Conservation (phyloP, 1,284 basidiomycete species). For the Ustilago cynodontis region DNA sequence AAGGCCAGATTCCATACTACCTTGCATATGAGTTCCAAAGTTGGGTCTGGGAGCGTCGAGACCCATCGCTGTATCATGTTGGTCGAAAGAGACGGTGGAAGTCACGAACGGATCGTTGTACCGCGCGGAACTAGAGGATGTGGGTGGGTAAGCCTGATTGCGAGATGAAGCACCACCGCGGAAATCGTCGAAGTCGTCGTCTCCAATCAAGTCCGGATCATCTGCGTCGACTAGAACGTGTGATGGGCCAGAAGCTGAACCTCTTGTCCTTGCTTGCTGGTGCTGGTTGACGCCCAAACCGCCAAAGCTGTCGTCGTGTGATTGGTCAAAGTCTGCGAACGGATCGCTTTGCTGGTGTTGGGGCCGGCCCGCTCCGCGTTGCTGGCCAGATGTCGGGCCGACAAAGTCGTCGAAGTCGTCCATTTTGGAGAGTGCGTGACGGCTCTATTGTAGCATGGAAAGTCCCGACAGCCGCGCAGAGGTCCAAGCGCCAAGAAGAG, state of each 20-base stretch:
- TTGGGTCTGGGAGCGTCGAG: slow-evolving; percentile 35
- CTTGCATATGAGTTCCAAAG: slow-evolving; percentile 39
- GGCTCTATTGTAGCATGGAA: slow-evolving; percentile 4
- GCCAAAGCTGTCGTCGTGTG: slow-evolving; percentile 24
- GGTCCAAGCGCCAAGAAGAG: neutral
- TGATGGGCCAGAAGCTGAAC: slow-evolving; percentile 28
- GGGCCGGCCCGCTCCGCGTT: neutral
- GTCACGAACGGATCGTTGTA: slow-evolving; percentile 34
- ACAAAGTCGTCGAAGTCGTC: slow-evolving; percentile 66
- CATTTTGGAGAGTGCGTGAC: slow-evolving; percentile 25
- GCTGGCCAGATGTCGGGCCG: slow-evolving; percentile 15
- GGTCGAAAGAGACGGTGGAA: slow-evolving; percentile 38
- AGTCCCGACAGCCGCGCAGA: neutral
- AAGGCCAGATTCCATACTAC: slow-evolving; percentile 56
- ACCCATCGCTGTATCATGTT: slow-evolving; percentile 47
- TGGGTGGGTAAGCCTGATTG: slow-evolving; percentile 38
- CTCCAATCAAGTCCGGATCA: slow-evolving; percentile 65
- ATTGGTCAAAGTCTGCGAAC: slow-evolving; percentile 34
- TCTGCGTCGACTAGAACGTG: slow-evolving; percentile 66
- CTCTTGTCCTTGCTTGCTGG: neutral
- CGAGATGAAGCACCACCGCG: slow-evolving; percentile 19
- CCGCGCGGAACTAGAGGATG: slow-evolving; percentile 1
- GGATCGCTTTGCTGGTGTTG: slow-evolving; percentile 25
- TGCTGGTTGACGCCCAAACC: slow-evolving; percentile 21
- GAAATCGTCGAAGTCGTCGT: slow-evolving; percentile 43